Conservation (phyloP, 140 eudicot genomes). For the Cichorium intybus region DNA sequence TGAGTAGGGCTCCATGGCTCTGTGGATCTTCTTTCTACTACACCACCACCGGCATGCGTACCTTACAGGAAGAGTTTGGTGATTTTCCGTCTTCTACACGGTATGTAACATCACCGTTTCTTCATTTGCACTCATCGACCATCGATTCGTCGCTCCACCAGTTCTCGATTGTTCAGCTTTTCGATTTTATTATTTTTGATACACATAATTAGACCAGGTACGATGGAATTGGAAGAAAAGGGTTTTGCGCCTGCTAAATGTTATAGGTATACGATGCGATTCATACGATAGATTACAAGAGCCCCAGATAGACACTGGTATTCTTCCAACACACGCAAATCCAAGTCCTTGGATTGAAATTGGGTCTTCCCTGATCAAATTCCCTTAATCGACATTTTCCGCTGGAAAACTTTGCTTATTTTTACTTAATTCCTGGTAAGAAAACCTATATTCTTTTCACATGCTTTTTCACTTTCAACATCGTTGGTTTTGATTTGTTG, state of each 20-base stretch:
- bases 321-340: slow-evolving; percentile 21
- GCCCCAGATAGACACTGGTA: slow-evolving; percentile 14
- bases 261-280: slow-evolving; percentile 5
- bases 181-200: too few relatives aligned
- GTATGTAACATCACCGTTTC: too few relatives aligned
- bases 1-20: too few relatives aligned
- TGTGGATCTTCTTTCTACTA: too few relatives aligned
- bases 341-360: background rate
- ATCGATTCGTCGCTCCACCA: too few relatives aligned
- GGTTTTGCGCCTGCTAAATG: slow-evolving; percentile 31
- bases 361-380: background rate
- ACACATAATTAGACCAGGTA: background rate
- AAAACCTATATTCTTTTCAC: background rate
- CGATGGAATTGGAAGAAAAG: slow-evolving; percentile 5
- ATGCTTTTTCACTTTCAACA: background rate
- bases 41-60: too few relatives aligned
- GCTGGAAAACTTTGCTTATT: background rate
- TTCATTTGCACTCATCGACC: too few relatives aligned
- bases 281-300: slow-evolving; percentile 19
- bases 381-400: slow-evolving; percentile 2
- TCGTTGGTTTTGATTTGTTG: background rate
- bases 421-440: slow-evolving; percentile 32
- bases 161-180: too few relatives aligned
- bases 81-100: too few relatives aligned
- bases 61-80: too few relatives aligned